Evolutionary conservation across 176 grass and related monocot genomes (phyloP).

Genomic region (Zea luxurians): DNA sequence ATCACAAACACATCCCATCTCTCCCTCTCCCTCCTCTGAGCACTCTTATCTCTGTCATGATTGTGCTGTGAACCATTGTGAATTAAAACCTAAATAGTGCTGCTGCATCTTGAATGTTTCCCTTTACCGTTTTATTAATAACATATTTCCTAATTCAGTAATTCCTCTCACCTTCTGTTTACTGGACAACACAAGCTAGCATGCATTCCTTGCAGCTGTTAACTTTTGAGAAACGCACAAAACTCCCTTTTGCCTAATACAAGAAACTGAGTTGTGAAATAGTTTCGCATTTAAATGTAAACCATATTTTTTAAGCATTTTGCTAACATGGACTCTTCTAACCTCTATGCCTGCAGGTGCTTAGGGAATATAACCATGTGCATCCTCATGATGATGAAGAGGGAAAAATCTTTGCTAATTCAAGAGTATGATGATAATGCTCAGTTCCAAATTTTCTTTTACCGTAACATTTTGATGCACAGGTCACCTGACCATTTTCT

Average conservation of each 20-base stretch:
- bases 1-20: neutral
- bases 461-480: neutral
- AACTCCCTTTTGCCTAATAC: constrained; percentile 17
- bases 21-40: neutral
- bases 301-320: neutral
- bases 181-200: neutral
- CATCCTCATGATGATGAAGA: constrained; percentile 95
- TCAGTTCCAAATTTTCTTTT: neutral
- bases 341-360: constrained; percentile 51
- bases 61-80: neutral
- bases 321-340: constrained; percentile 3
- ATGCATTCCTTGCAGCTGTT: neutral
- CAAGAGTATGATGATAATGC: constrained; percentile 67
- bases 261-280: neutral
- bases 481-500: constrained; percentile 17
- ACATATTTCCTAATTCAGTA: neutral
- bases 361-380: constrained; percentile 97
- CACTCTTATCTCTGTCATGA: neutral
- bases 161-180: neutral
- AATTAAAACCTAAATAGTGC: neutral
- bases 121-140: neutral
- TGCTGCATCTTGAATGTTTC: neutral
- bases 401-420: constrained; percentile 94
- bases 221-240: neutral
- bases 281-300: constrained; percentile 16